Evolutionary conservation across 1,139 yeast species (phyloP), one percentile per base, ranked within the genome.

Genomic region (Kodamaea arcana): DNA sequence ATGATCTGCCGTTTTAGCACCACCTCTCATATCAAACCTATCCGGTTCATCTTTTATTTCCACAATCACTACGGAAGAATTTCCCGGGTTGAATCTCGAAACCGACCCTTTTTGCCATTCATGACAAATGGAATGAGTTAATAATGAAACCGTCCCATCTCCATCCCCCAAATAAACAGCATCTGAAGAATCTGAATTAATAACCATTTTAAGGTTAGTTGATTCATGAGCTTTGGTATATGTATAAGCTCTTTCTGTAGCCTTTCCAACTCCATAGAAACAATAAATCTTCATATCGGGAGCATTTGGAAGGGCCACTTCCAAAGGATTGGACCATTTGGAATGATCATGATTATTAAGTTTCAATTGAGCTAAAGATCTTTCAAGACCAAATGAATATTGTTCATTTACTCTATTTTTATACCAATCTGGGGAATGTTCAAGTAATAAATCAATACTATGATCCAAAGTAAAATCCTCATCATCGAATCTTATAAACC

Each of bases 1-100:
- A 58, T 92, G 98, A 51, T 92, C 98, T 0, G 98, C 97, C 1
- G 97, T 92, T 54, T 85, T 85, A 15, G 97, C 95, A 4, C 98
- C 98, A 15, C 98, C 98, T 46, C 98, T 75, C 33, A 92, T 83
- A 62, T 94, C 98, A 53, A 83, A 87, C 47, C 86, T 67, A 52
- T 86, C 95, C 0, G 98, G 98, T 53, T 88, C 95, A 52, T 92
- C 96, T 49, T 77, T 75, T 66, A 92, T 83, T 57, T 92, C 98
- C 7, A 92, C 96, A 30, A 88, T 71, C 20, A 78, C 87, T 17
- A 90, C 94, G 15, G 69, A 52, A 3, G 78, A 62, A 18, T 75
- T 72, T 1, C 84, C 94, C 1, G 98, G 98, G 54, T 92, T 92
- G 65, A 75, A 90, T 40, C 83, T 71, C 28, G 85, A 79, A 25